These are phyloP conservation scores for Malassezia japonica DNA, from an alignment of 1,284 basidiomycete genomes.

Conservation along the genomic window DNA sequence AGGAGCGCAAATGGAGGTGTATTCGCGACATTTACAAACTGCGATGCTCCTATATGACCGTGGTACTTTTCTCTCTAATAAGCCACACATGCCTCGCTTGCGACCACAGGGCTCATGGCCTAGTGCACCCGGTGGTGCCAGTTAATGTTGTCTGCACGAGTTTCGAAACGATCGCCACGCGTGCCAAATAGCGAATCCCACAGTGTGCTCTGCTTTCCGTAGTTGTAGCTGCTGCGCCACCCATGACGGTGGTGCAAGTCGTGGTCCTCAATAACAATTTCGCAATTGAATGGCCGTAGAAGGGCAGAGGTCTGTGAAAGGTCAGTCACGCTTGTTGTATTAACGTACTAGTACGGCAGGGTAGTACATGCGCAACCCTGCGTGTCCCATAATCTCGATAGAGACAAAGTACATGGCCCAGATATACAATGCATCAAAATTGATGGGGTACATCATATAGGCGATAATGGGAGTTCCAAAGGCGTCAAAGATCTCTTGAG, in stretches of 20 bases:
- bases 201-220: constrained; percentile 41
- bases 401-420: constrained; percentile 20
- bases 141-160: constrained; percentile 19
- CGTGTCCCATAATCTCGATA: constrained; percentile 34
- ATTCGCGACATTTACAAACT: too few species aligned
- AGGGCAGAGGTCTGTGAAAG: constrained; percentile 19
- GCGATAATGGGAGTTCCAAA: constrained; percentile 29
- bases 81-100: too few species aligned
- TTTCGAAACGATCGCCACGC: constrained; percentile 29
- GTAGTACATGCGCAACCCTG: constrained; percentile 33
- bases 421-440: constrained; percentile 24
- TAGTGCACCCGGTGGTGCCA: constrained; percentile 8
- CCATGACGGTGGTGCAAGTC: constrained; percentile 45
- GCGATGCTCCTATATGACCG: too few species aligned
- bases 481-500: constrained; percentile 37
- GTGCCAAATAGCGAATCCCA: constrained; percentile 44
- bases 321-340: not conserved
- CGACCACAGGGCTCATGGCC: too few species aligned
- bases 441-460: constrained; percentile 22
- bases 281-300: constrained; percentile 26
- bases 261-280: constrained; percentile 43
- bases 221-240: constrained; percentile 28
- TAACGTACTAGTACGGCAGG: constrained; percentile 8
- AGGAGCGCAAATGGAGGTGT: too few species aligned
- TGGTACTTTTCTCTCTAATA: too few species aligned